phyloP scores from a whole-genome alignment of 2,329 filamentous ascomycete species.

The Leptographium galeiforme region DNA sequence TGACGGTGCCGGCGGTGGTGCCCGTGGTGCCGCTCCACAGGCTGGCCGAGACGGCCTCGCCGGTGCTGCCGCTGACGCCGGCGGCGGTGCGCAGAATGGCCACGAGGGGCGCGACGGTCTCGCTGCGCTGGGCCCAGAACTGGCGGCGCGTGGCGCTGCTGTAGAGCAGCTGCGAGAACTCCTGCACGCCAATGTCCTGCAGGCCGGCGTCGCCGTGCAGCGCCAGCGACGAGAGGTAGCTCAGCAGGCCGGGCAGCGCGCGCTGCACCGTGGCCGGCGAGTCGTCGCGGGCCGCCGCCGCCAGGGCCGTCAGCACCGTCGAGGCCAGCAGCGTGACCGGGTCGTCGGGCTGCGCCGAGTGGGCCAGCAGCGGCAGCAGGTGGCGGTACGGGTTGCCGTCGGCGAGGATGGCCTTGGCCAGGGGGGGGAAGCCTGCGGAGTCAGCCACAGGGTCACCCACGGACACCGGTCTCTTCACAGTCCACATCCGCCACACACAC shows the following conservation, averaged over 20 bases:
- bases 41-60: slow-evolving; percentile 33
- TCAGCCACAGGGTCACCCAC: no score
- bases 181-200: slow-evolving; percentile 89
- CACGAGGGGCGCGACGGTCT: slow-evolving; percentile 71
- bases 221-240: slow-evolving; percentile 71
- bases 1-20: slow-evolving; percentile 3
- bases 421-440: slow-evolving; percentile 34
- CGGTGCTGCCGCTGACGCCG: slow-evolving; percentile 48
- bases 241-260: slow-evolving; percentile 70
- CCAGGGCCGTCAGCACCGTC: slow-evolving; percentile 68
- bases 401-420: slow-evolving; percentile 64
- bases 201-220: slow-evolving; percentile 72
- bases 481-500: no score
- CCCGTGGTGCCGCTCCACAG: slow-evolving; percentile 46
- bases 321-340: slow-evolving; percentile 82
- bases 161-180: slow-evolving; percentile 75
- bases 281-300: slow-evolving; percentile 53
- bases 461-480: no score
- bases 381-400: slow-evolving; percentile 62
- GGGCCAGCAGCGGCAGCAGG: slow-evolving; percentile 70
- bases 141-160: slow-evolving; percentile 60
- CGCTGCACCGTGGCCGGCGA: slow-evolving; percentile 50
- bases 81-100: slow-evolving; percentile 72
- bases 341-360: slow-evolving; percentile 61
- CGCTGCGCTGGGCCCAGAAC: slow-evolving; percentile 83